Evolutionary conservation across 306 rosid genomes (phyloP).

Genomic region (Betula pendula): DNA sequence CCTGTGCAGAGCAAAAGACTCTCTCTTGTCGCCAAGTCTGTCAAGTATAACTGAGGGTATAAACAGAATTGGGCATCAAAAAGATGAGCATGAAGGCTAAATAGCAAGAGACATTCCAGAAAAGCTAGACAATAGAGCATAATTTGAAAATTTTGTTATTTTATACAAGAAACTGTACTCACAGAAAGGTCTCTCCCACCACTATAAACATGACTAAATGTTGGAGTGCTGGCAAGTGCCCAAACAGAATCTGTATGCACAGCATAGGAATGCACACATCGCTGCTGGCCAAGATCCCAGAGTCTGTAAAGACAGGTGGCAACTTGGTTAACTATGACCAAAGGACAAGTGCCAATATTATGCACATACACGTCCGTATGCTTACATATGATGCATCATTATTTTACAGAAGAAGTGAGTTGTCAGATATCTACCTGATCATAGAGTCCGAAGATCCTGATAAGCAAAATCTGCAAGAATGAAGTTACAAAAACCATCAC

Average conservation of each 20-base stretch:
- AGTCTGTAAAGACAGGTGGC: constrained; percentile 56
- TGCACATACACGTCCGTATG: neutral
- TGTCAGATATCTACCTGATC: constrained; percentile 69
- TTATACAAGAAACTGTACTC: constrained; percentile 49
- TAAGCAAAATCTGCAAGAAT: constrained; percentile 74
- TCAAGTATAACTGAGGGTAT: constrained; percentile 78
- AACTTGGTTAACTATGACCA: constrained; percentile 23
- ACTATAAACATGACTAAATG: constrained; percentile 95
- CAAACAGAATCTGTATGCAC: constrained; percentile 99
- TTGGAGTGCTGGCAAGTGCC: constrained; percentile 97
- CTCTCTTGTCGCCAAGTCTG: constrained; percentile 97
- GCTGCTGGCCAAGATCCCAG: constrained; percentile 99
- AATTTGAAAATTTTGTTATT: constrained; percentile 7
- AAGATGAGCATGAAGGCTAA: constrained; percentile 30
- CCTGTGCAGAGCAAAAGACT: constrained; percentile 93
- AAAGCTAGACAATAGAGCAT: constrained; percentile 2
- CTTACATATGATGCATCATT: neutral
- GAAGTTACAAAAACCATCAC: constrained; percentile 23
- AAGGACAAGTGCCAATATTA: constrained; percentile 1
- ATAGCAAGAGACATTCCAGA: constrained; percentile 10
- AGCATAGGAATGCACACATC: constrained; percentile 97
- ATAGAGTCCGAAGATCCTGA: constrained; percentile 99
- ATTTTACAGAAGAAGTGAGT: constrained; percentile 1
- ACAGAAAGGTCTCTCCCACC: constrained; percentile 98
- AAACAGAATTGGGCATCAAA: constrained; percentile 55